Conservation (phyloP, 495 filamentous ascomycete genomes). For the Bryoglossum gracile region DNA sequence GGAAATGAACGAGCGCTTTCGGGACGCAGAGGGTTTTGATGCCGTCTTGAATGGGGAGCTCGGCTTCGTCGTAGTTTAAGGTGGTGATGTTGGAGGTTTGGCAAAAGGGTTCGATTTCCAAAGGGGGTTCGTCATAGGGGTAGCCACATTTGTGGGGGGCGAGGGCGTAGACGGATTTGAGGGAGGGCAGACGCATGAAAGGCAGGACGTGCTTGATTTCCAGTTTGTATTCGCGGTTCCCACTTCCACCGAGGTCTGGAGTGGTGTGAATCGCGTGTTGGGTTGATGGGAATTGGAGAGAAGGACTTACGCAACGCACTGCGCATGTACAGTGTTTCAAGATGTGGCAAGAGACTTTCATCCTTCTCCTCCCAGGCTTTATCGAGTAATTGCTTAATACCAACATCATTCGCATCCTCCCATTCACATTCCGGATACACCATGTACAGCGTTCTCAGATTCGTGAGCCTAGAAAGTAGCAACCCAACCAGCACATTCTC, state of each 20-base stretch:
- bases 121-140: not conserved
- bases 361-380: not conserved
- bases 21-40: not conserved
- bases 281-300: not conserved
- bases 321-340: conserved; percentile 4
- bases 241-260: conserved; percentile 1
- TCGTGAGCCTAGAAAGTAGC: not conserved
- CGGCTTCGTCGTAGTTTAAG: conserved; percentile 4
- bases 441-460: conserved; percentile 2
- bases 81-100: conserved; percentile 4
- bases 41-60: not conserved
- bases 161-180: conserved; percentile 2
- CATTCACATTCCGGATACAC: not conserved
- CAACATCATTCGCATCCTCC: not conserved
- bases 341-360: not conserved
- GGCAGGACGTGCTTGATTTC: not conserved
- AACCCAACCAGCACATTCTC: not conserved
- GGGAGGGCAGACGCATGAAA: conserved; percentile 2
- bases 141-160: not conserved
- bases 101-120: not conserved
- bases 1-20: not conserved
- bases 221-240: conserved; percentile 5
- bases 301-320: conserved; percentile 6
- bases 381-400: not conserved
- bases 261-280: not conserved